Conservation (phyloP, 179 eudicot genomes). For the Sideroxylon spinosum region DNA sequence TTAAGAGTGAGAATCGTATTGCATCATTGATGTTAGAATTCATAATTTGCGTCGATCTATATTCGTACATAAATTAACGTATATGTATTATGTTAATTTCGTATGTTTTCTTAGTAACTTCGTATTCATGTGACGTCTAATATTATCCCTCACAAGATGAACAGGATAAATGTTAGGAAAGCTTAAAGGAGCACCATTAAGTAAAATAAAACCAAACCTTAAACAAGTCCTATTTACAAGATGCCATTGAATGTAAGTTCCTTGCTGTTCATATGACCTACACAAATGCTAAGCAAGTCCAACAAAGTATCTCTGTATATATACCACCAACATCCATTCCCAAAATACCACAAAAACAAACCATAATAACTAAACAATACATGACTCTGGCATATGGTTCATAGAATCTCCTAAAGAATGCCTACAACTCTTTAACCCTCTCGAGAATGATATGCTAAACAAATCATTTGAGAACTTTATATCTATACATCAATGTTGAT, state of each 20-base stretch:
- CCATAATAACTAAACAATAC: background rate
- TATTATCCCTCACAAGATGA: too few relatives aligned
- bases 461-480: background rate
- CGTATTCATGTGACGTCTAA: too few relatives aligned
- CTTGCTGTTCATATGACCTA: background rate
- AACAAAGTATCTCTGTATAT: background rate
- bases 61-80: too few relatives aligned
- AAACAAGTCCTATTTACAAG: conserved; percentile 2
- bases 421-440: background rate
- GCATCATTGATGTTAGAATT: too few relatives aligned
- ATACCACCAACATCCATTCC: background rate
- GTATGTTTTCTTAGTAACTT: too few relatives aligned
- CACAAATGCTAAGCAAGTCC: conserved; percentile 13
- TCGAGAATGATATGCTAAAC: background rate
- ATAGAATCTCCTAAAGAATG: conserved; percentile 8
- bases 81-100: too few relatives aligned
- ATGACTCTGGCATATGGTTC: background rate
- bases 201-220: too few relatives aligned
- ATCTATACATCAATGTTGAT: background rate
- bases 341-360: conserved; percentile 14
- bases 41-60: too few relatives aligned
- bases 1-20: too few relatives aligned
- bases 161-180: too few relatives aligned
- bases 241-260: background rate
- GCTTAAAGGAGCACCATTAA: too few relatives aligned